A percentile compares a stretch with the other conserved stretches of the same genome.
Evolutionary conservation across 345 rosid genomes (phyloP).

Genomic region (Camelina laxa): DNA sequence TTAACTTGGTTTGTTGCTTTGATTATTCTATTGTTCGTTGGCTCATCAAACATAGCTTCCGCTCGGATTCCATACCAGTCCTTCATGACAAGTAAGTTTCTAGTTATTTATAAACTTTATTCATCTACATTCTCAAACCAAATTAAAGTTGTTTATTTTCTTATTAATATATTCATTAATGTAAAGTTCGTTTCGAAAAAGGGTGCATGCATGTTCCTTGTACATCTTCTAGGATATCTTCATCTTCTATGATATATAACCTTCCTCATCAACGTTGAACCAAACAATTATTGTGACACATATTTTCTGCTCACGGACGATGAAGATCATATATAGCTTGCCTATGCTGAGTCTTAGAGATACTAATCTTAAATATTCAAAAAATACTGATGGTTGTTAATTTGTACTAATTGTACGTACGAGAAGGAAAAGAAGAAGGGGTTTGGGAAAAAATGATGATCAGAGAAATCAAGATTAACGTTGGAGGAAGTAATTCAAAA

Average conservation of each 20-base stretch:
- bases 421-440: slow-evolving; percentile 17
- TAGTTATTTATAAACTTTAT: not conserved
- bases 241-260: no score
- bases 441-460: slow-evolving; percentile 19
- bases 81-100: slow-evolving; percentile 29
- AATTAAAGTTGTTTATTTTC: not conserved
- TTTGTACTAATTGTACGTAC: not conserved
- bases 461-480: slow-evolving; percentile 20
- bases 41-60: slow-evolving; percentile 22
- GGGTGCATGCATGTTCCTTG: not conserved
- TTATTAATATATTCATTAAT: not conserved
- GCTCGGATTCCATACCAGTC: slow-evolving; percentile 23
- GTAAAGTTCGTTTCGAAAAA: not conserved
- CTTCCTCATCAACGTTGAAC: not conserved
- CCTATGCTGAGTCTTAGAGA: not conserved
- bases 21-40: slow-evolving; percentile 19
- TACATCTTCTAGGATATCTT: not conserved
- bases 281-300: no score
- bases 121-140: not conserved
- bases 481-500: slow-evolving; percentile 30
- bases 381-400: not conserved
- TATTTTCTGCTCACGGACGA: not conserved
- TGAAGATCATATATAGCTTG: not conserved
- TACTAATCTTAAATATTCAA: not conserved
- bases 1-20: slow-evolving; percentile 24